Evolutionary conservation across 352 stramenopile species (phyloP).

Genomic region (Peronospora destructor): DNA sequence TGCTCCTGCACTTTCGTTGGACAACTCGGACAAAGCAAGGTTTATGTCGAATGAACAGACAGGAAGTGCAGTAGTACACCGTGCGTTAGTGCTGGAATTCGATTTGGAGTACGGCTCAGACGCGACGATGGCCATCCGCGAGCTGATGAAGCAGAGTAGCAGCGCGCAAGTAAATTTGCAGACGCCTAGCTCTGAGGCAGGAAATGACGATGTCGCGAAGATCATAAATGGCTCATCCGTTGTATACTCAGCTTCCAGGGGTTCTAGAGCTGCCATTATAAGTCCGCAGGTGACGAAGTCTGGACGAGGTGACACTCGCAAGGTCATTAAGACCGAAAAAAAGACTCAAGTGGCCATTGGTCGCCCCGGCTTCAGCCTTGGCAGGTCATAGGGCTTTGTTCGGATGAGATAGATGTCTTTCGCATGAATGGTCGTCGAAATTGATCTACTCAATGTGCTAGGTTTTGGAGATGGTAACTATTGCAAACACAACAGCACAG

Average conservation of each 20-base stretch:
- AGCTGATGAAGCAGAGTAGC: constrained; percentile 91
- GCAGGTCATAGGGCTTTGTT: constrained; percentile 36
- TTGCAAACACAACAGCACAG: too few species aligned
- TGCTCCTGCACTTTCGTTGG: constrained; percentile 3
- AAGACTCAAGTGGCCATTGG: constrained; percentile 76
- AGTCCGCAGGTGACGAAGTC: constrained; percentile 29
- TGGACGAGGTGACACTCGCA: constrained; percentile 29
- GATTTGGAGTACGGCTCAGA: constrained; percentile 63
- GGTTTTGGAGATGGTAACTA: too few species aligned
- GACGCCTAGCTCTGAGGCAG: constrained; percentile 4
- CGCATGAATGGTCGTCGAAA: too few species aligned
- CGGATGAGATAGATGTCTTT: too few species aligned
- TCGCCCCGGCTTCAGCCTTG: constrained; percentile 72
- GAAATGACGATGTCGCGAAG: constrained; percentile 5
- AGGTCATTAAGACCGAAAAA: constrained; percentile 52
- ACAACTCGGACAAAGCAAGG: neutral
- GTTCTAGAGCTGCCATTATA: constrained; percentile 1
- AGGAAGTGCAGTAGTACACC: constrained; percentile 15
- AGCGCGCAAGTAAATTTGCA: constrained; percentile 70
- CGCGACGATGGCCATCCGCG: constrained; percentile 90
- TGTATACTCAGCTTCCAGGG: neutral
- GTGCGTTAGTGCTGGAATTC: constrained; percentile 53
- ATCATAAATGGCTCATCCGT: constrained; percentile 1
- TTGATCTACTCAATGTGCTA: too few species aligned
- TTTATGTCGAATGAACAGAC: constrained; percentile 5